Base-by-base conservation (phyloP, 805 yeast genomes). In the Candida vaughaniae region DNA sequence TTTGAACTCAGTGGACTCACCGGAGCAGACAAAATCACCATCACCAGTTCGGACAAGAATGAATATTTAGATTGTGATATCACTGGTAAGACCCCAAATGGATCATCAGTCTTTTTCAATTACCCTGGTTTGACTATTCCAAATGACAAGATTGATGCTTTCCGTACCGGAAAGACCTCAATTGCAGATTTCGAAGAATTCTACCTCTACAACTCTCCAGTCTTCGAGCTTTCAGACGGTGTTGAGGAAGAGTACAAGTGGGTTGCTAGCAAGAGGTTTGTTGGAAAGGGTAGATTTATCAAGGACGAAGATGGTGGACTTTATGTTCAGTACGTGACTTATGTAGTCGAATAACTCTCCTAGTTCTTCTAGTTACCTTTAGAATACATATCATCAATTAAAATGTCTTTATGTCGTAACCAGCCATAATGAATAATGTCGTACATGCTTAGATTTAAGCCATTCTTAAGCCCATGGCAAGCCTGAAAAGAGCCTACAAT, bases 251-350 rank as follows among this genome's bases (percentile, higher is more conserved):
- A 72, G 47, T 60, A 56, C 50, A 53, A 64, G 45, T 80, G 87
- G 87, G 70, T 71, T 12, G 45, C 60, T 29, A 52, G 58, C 31
- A 69, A 72, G 52, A 73, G 67, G 46, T 62, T 78, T 39, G 33
- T 77, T 16, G 86, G 83, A 15, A 75, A 71, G 52, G 86, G 87
- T 22, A 67, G 82, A 40, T 78, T 79, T 49, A 51, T 73, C 32
- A 66, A 80, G 48, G 75, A 72, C 43, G 63, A 54, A 3, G 50
- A 61, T 5, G 78, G 74, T 15, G 46, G 25, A 2, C 54, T 77
- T 40, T 67, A 59, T 42, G 84, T 80, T 27, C 84, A 80, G 58
- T 80, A 79, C 62, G 66, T 60, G 44, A 56, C 75, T 36, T 76
- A 73, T 46, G 60, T 69, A 20, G 23, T 20, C 10, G 23, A 20